Evolutionary conservation across 176 grass and related monocot species (phyloP), one percentile per base, ranked within the genome.

Genomic region (Cenchrus americanus): DNA sequence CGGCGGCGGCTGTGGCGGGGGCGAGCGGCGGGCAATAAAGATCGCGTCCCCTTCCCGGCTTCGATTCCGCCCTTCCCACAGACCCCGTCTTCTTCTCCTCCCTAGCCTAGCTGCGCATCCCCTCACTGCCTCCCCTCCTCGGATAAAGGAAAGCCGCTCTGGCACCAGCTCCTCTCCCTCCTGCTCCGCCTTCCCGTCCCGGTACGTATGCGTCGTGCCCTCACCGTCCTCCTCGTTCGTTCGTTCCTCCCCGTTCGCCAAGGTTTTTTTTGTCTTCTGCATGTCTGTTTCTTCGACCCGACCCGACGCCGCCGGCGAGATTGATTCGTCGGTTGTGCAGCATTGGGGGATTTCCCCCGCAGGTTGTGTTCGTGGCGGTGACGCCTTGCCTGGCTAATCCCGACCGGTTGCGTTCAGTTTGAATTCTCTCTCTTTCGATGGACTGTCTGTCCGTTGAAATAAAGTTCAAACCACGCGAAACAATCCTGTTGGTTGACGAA

Each of bases 1-100:
- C 23, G 78, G 64, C 64, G 49, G 66, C 68, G 34, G 34, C 34
- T 37, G 34, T 52, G 50, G 27, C 14, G 12, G 22, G 22, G 26
- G 2, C 19, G 26, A 63, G 78, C 78, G 78, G 64, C 64, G 49
- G 66, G 62, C 62, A 52, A 80, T 66, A 80, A 80, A 87, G 63
- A 75, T 59, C 85, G 69, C 85, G 40, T 27, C 66, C 14, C 43
- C 42, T 8, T 1, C 81, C 21, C 80, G 59, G 75, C 32, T 51
- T 84, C 69, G 69, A 23, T 80, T 88, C 76, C 40, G 19, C 41
- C 14, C 41, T 40, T 73, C 66, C 27, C 52, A 78, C 57, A 26
- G 0, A 6, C 14, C 3, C 73, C 26, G 44, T 61, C 71, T 6
- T 48, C 85, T 22, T 59, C 85, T 27, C 55, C 66, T 7, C 55